A percentile compares a stretch with the other conserved stretches of the same genome.
Evolutionary conservation across 1,284 basidiomycete species (phyloP).

Genomic region (Fomitiporia mediterranea): DNA sequence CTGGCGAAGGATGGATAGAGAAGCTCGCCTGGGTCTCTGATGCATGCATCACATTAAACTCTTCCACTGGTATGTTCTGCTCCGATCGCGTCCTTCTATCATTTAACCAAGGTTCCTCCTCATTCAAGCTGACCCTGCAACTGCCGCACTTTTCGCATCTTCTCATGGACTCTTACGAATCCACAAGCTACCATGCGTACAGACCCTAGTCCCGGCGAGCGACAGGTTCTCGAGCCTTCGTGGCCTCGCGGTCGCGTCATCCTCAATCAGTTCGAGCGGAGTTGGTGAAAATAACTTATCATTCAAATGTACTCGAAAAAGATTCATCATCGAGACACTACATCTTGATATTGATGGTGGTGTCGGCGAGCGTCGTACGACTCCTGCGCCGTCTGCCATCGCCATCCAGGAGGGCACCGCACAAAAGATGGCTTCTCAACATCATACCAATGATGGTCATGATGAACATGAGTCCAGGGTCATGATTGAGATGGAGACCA

Average conservation of each 20-base stretch:
- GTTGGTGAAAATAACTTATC: conserved; percentile 92
- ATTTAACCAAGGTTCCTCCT: neutral
- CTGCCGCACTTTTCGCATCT: conserved; percentile 67
- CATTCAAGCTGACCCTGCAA: conserved; percentile 56
- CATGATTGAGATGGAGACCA: conserved; percentile 1
- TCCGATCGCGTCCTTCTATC: neutral
- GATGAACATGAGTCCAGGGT: neutral
- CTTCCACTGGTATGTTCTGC: conserved; percentile 50
- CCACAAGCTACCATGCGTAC: conserved; percentile 65
- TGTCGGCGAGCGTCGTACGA: conserved; percentile 79
- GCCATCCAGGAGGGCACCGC: conserved; percentile 25
- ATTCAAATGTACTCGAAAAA: conserved; percentile 88
- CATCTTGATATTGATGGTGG: conserved; percentile 93
- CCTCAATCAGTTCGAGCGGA: conserved; percentile 44
- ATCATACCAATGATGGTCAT: neutral
- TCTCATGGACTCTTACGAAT: conserved; percentile 82
- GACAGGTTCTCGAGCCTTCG: conserved; percentile 75
- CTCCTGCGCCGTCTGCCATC: conserved; percentile 36
- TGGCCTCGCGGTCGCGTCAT: conserved; percentile 48
- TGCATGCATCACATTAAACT: conserved; percentile 66
- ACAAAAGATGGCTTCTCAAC: conserved; percentile 18
- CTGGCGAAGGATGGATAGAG: conserved; percentile 62
- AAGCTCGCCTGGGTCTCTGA: conserved; percentile 80
- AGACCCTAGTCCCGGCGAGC: conserved; percentile 66
- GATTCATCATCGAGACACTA: conserved; percentile 87